Evolutionary conservation across 108 stramenopile genomes (phyloP), one percentile per base, ranked within the genome.

Genomic region (Aurantiochytrium sp.): DNA sequence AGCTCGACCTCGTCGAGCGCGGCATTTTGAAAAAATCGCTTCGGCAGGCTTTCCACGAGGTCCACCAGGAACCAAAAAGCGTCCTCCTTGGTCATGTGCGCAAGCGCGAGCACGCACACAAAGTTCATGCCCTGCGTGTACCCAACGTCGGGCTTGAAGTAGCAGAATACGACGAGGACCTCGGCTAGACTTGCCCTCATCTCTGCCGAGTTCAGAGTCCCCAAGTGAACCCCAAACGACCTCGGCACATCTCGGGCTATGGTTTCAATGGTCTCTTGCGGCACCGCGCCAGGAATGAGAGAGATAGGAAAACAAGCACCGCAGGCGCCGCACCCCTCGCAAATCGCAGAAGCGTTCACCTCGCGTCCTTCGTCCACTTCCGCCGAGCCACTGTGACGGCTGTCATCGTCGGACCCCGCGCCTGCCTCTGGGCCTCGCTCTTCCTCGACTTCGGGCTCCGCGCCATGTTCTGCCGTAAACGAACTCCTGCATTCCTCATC

Each of bases 1-100:
- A 81, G 73, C 73, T 81, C 73, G n/a, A 81, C 73, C 30, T 81
- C 73, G 73, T 81, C 73, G 45, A 81, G 73, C 39, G 45, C 39
- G 30, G 73, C 45, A 15, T n/a, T 22, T 24, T 48, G 73, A 6
- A 81, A 81, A 48, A 81, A 81, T n/a, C 42, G 10, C 21, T 81
- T 24, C 15, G 73, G 73, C 6, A 81, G 45, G 45, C 73, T 81
- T 15, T 81, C 73, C 17, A 48, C 45, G 17, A 81, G 45, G 27
- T 81, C 73, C 19, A 48, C 73, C 45, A 81, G 24, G 39, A 81
- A 81, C 73, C 73, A 81, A 81, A 81, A 81, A 24, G 73, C 73
- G 27, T 81, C 45, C 12, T 81, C 73, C 32, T 6, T 48, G 39
- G 10, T 48, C 73, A 81, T 81, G 73, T 81, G 45, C 27, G 42